phyloP scores from a whole-genome alignment of 768 basidiomycete species.

The Neoboletus brunneissimus region DNA sequence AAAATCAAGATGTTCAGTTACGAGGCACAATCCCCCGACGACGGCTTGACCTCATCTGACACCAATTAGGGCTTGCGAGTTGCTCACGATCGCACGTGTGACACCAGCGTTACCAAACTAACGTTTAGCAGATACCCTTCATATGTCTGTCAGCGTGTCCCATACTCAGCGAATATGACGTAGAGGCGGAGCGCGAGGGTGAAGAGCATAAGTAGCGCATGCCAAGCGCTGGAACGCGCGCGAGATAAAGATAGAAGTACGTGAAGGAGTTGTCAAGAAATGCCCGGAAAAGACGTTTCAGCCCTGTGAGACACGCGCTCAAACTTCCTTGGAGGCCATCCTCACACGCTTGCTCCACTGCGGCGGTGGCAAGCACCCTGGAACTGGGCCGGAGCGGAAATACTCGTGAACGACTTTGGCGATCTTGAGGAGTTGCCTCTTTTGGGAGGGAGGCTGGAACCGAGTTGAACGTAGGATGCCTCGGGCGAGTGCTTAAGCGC shows the following conservation, averaged over 20 bases:
- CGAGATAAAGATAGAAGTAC: constrained; percentile 2
- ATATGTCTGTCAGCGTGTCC: background rate
- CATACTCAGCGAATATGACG: constrained; percentile 5
- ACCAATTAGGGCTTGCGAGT: background rate
- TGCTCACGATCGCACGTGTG: background rate
- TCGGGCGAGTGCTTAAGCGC: background rate
- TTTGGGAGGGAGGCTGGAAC: background rate
- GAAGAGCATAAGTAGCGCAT: constrained; percentile 14
- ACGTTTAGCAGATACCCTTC: background rate
- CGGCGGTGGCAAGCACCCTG: constrained; percentile 8
- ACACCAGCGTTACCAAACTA: background rate
- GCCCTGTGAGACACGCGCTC: background rate
- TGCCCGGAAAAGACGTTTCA: constrained; percentile 1
- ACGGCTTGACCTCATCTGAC: background rate
- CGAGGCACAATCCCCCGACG: background rate
- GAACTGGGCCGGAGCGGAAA: constrained; percentile 11
- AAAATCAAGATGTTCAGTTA: background rate
- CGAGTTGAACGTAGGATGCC: background rate
- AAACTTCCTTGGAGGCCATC: background rate
- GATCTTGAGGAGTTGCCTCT: constrained; percentile 18
- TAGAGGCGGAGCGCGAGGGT: background rate
- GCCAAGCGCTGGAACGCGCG: background rate
- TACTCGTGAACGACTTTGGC: constrained; percentile 9
- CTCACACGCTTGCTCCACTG: constrained; percentile 20
- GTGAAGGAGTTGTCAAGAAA: background rate